phyloP scores from a whole-genome alignment of 78 protist species.

The Monocercomonoides exilis region DNA sequence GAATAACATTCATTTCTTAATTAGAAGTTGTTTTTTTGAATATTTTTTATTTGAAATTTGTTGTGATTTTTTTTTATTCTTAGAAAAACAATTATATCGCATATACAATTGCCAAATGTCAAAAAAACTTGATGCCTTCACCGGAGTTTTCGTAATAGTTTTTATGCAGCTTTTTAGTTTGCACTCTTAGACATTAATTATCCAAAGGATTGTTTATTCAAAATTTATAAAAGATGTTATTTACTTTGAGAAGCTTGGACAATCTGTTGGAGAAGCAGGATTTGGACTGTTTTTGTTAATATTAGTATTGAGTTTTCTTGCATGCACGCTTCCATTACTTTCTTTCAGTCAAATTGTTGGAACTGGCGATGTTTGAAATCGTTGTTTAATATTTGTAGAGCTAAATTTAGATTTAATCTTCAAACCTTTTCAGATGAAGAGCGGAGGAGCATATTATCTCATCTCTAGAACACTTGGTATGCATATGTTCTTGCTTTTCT shows the following conservation, averaged over 20 bases:
- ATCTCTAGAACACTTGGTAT: background rate
- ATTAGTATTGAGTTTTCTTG: background rate
- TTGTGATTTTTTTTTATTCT: too few relatives aligned
- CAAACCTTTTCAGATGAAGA: background rate
- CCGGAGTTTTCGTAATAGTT: background rate
- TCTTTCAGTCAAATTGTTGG: background rate
- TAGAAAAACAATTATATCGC: too few relatives aligned
- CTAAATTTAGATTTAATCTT: background rate
- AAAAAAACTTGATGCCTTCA: background rate
- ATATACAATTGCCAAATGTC: too few relatives aligned
- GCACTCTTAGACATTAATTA: background rate
- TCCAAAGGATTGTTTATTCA: background rate
- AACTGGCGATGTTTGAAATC: background rate
- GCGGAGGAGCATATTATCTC: background rate
- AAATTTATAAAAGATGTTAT: background rate
- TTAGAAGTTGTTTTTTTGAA: too few relatives aligned
- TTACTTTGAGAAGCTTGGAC: background rate
- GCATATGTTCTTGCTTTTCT: background rate
- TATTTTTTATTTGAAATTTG: too few relatives aligned
- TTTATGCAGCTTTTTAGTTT: background rate
- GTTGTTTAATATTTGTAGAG: background rate
- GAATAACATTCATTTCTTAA: too few relatives aligned
- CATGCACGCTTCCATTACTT: background rate
- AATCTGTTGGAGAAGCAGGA: background rate
- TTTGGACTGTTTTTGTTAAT: background rate